Evolutionary conservation across 345 rosid species (phyloP), one percentile per base, ranked within the genome.

Genomic region (Brassica juncea): DNA sequence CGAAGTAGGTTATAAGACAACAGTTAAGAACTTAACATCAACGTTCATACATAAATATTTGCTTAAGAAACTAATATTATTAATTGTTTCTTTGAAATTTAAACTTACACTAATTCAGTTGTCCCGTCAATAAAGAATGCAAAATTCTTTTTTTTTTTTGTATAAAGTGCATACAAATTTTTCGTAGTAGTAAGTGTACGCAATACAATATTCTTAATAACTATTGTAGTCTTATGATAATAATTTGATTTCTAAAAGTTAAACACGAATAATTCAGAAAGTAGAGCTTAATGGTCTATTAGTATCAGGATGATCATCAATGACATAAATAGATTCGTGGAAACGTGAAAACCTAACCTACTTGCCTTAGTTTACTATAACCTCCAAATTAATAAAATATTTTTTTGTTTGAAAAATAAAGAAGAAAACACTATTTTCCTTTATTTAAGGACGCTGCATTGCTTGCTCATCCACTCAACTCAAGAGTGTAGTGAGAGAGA

Each of bases 401-500:
- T 55, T 10, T 59, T 23, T 25, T 11, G 5, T 11, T 35, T 74
- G 6, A 31, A 60, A 52, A 70, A 61, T 54, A 72, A 5, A 72
- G 3, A 75, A 52, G 35, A 55, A 75, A 70, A 74, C 72, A 55
- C 54, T 5, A 39, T 55, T 70, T 70, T 65, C 69, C 55, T 28
- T 75, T 75, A 75, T 75, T 70, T 80, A 75, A 75, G 37, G 77
- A 70, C 4, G 35, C 63, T 28, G 44, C 76, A 70, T 70, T 70
- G 80, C 73, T 80, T 70, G 55, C 42, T 63, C 42, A 75, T 4
- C 59, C 25, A 75, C 83, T 75, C 76, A 75, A 70, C 76, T 23
- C 76, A 80, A 65, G 69, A 37, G 66, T 57, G 42, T 42, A n/a
- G 52, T 28, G 76, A 71, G 72, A 66, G 35, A 71, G 71, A 52